phyloP scores from a whole-genome alignment of 106 monocot genomes.

The Triglochin maritima region DNA sequence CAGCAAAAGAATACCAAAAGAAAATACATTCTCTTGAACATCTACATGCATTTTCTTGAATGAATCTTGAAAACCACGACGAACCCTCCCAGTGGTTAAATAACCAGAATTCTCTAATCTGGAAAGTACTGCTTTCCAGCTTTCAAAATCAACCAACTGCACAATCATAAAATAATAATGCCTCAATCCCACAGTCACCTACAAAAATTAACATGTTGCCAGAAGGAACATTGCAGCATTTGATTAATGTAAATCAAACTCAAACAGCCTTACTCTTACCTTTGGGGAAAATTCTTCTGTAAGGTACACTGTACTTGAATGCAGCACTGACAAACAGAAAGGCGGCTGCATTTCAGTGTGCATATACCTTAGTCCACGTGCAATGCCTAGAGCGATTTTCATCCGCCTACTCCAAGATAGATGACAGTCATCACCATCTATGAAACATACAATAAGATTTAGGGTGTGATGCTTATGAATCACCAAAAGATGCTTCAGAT shows the following conservation, averaged over 20 bases:
- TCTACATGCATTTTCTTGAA: conserved; percentile 40
- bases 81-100: conserved; percentile 25
- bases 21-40: conserved; percentile 59
- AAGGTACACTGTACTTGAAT: conserved; percentile 70
- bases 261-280: conserved; percentile 22
- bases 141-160: conserved; percentile 95
- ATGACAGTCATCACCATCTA: conserved; percentile 69
- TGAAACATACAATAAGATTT: background rate
- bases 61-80: conserved; percentile 31
- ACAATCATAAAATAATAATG: conserved; percentile 1
- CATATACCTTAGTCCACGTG: conserved; percentile 63
- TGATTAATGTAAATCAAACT: no score
- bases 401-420: conserved; percentile 90
- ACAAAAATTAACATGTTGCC: no score
- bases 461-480: background rate
- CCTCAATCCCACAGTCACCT: background rate
- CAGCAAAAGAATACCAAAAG: conserved; percentile 73
- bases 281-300: conserved; percentile 98
- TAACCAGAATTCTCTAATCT: conserved; percentile 31
- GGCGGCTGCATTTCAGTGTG: conserved; percentile 82
- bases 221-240: no score
- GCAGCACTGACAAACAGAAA: conserved; percentile 61
- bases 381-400: conserved; percentile 72
- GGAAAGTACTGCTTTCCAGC: conserved; percentile 61
- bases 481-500: background rate